Evolutionary conservation across 495 filamentous ascomycete genomes (phyloP).

Genomic region (Xylaria acuta): DNA sequence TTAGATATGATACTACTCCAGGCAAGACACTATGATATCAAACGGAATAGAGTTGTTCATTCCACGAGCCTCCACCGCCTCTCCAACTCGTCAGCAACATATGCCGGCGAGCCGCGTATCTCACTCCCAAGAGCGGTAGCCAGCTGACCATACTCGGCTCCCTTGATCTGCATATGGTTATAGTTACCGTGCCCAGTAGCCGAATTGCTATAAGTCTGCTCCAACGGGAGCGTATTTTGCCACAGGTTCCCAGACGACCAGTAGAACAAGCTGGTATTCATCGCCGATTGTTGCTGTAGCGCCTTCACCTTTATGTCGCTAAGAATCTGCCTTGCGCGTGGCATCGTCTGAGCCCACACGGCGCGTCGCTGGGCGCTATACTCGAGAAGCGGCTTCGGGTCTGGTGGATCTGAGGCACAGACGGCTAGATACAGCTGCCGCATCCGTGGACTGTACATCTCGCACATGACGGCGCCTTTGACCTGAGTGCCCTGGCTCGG

Average conservation of each 20-base stretch:
- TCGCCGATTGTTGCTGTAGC: not conserved
- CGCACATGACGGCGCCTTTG: conserved; percentile 13
- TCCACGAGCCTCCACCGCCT: conserved; percentile 16
- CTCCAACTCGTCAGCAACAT: conserved; percentile 2
- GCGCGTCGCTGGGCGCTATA: conserved; percentile 7
- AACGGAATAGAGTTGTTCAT: not conserved
- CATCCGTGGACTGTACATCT: conserved; percentile 24
- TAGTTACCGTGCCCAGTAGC: conserved; percentile 5
- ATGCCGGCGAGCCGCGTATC: conserved; percentile 3
- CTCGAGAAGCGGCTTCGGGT: conserved; percentile 9
- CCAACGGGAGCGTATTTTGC: not conserved
- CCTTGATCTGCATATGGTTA: conserved; percentile 23
- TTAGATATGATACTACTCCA: not conserved
- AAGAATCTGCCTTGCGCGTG: conserved; percentile 4
- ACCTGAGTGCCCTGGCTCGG: conserved; percentile 4
- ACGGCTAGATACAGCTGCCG: conserved; percentile 18
- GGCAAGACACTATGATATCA: not conserved
- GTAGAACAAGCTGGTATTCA: conserved; percentile 9
- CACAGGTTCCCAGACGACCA: not conserved
- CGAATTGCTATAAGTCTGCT: conserved; percentile 1
- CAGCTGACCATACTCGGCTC: not conserved
- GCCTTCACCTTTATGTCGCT: not conserved
- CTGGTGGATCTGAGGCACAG: conserved; percentile 5
- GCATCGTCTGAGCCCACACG: conserved; percentile 15
- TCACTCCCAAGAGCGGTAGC: conserved; percentile 11